Evolutionary conservation across 1,284 basidiomycete genomes (phyloP).

Genomic region (Cutaneotrichosporon mucoides): DNA sequence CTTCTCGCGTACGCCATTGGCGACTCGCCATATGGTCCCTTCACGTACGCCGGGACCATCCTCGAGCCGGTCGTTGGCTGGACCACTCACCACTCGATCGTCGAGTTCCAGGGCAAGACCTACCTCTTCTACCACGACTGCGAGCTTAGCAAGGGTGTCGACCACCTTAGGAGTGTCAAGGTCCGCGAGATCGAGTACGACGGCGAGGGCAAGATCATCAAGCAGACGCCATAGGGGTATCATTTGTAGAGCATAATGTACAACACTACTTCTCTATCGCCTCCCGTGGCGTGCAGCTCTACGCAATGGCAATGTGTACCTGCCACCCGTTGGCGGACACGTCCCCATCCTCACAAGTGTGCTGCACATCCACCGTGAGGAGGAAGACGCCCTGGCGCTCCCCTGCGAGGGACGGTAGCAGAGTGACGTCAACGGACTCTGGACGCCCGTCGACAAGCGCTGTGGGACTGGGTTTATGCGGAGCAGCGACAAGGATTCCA

Average conservation of each 20-base stretch:
- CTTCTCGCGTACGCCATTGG: conserved; percentile 34
- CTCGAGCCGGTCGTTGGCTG: conserved; percentile 38
- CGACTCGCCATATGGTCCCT: conserved; percentile 30
- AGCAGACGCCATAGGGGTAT: conserved; percentile 9
- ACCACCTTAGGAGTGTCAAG: conserved; percentile 35
- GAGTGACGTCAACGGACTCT: not conserved
- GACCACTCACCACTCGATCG: conserved; percentile 40
- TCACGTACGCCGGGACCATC: conserved; percentile 34
- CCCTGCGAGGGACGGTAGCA: not conserved
- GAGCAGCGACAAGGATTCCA: not conserved
- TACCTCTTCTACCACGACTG: conserved; percentile 43
- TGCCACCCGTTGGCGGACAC: too few relatives aligned
- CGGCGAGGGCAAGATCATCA: conserved; percentile 15
- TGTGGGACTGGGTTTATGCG: not conserved
- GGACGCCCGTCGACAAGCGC: conserved; percentile 1
- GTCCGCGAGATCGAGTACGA: conserved; percentile 32
- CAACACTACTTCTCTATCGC: not conserved
- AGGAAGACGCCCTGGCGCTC: not conserved
- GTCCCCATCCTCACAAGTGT: not conserved
- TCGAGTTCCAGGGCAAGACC: conserved; percentile 31
- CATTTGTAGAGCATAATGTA: not conserved
- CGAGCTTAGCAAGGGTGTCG: conserved; percentile 32
- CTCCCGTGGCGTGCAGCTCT: not conserved
- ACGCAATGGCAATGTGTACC: too few relatives aligned
- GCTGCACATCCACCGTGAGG: not conserved